Evolutionary conservation across 805 yeast species (phyloP).

Genomic region (Wickerhamomyces subpelliculosus): DNA sequence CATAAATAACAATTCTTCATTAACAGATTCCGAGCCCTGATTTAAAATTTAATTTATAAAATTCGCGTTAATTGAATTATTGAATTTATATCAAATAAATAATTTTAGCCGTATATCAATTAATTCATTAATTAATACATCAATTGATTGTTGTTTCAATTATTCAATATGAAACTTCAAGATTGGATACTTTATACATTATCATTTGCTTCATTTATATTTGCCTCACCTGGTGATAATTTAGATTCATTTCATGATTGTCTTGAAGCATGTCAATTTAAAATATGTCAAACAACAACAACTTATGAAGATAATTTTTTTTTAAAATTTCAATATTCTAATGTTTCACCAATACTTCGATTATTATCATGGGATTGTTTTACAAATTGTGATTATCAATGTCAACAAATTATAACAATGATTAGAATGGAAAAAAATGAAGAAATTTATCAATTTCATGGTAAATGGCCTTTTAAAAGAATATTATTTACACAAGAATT

Average conservation of each 20-base stretch:
- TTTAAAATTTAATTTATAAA: too few species aligned
- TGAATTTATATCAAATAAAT: too few species aligned
- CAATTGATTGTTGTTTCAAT: too few species aligned
- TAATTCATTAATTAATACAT: too few species aligned
- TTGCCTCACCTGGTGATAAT: conserved; percentile 8
- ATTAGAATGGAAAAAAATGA: conserved; percentile 40
- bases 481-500: conserved; percentile 80
- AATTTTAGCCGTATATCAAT: too few species aligned
- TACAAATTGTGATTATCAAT: conserved; percentile 85
- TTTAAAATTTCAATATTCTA: conserved; percentile 1
- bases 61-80: too few species aligned
- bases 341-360: conserved; percentile 20
- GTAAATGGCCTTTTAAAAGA: conserved; percentile 93
- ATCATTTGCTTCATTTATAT: too few species aligned
- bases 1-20: too few species aligned
- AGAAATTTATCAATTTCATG: conserved; percentile 80
- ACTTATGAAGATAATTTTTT: neutral
- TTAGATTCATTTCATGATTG: conserved; percentile 6
- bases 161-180: too few species aligned
- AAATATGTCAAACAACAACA: conserved; percentile 1
- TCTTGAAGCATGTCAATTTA: conserved; percentile 3
- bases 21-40: too few species aligned
- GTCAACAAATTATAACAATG: conserved; percentile 71
- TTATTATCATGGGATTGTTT: conserved; percentile 67
- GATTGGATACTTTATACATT: too few species aligned